Evolutionary conservation across 2,329 filamentous ascomycete species (phyloP), one percentile per base, ranked within the genome.

Genomic region (Colletotrichum coccodes): DNA sequence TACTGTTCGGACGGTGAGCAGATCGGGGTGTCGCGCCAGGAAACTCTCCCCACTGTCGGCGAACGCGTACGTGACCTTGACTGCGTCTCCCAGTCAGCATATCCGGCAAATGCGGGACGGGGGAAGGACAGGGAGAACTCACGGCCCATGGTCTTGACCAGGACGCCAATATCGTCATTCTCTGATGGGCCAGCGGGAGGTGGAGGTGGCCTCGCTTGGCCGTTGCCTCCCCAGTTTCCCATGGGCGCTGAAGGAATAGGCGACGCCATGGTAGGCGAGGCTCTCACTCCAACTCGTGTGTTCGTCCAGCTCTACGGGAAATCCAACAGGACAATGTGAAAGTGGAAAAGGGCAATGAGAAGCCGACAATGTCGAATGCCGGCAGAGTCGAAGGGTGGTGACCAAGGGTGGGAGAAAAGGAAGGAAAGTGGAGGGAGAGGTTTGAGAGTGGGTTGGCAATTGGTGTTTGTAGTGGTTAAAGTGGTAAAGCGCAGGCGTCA

Each of bases 41-140:
- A 94, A 98, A 77, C 95, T 95, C 72, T 94, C 91, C 82, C 90
- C 92, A 73, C 95, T 91, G 77, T 91, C 91, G 79, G 98, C 95
- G 82, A 98, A 98, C 36, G 94, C 97, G 82, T 98, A 99, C 70
- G 97, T 91, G 57, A 98, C 92, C 86, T 98, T 98, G 80, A 98
- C 95, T 97, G 80, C 47, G 47, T 58, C 58, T 61, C 26, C 38
- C 32, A 57, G 66, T 56, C 63, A 67, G 60, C 57, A 64, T 14
- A 23, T 40, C 65, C 34, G 42, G 23, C 36, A 21, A 34, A 36
- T 12, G n/a, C 53, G 21, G 47, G 32, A 60, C 12, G 50, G 52
- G 16, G 8, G 30, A 30, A 64, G 38, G 30, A 56, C 34, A 61
- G 72, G 52, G 46, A 65, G 57, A 64, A 83, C 90, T 79, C 89